Conservation (phyloP, 768 basidiomycete genomes). For the Amanita phalloides region DNA sequence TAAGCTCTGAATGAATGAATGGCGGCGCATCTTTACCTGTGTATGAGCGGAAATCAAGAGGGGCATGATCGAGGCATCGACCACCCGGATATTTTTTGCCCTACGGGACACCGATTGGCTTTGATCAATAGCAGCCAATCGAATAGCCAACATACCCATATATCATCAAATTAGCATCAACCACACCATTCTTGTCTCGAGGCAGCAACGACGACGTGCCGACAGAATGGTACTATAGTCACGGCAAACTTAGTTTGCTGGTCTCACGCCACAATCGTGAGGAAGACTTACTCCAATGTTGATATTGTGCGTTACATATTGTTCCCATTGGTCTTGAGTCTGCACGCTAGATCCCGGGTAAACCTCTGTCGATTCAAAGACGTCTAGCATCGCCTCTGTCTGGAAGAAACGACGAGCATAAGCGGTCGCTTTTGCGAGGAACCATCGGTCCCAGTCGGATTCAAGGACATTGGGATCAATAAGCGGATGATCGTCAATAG, state of each 20-base stretch:
- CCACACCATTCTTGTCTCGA: slow-evolving; percentile 14
- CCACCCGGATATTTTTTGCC: slow-evolving; percentile 35
- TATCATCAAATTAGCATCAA: slow-evolving; percentile 8
- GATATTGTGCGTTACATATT: slow-evolving; percentile 2
- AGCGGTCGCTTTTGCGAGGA: slow-evolving; percentile 19
- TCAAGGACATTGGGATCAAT: slow-evolving; percentile 19
- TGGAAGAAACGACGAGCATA: slow-evolving; percentile 21
- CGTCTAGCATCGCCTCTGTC: slow-evolving; percentile 17
- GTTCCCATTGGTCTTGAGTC: slow-evolving; percentile 5
- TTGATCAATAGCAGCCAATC: background rate
- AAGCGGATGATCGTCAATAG: slow-evolving; percentile 17
- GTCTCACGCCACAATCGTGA: background rate
- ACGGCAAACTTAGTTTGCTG: background rate
- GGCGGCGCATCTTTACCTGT: slow-evolving; percentile 10
- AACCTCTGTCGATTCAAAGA: slow-evolving; percentile 18
- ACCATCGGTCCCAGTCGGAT: slow-evolving; percentile 22
- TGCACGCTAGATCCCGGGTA: slow-evolving; percentile 15
- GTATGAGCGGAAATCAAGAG: slow-evolving; percentile 27
- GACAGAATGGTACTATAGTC: slow-evolving; percentile 10
- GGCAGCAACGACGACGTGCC: slow-evolving; percentile 23
- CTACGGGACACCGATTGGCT: slow-evolving; percentile 17
- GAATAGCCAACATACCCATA: slow-evolving; percentile 3
- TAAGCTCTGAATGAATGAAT: background rate
- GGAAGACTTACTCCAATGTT: background rate
- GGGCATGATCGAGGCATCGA: slow-evolving; percentile 32